Percentiles rank a stretch among this genome's conserved stretches.
phyloP scores from a whole-genome alignment of 2,329 filamentous ascomycete species.

The Botrytis cinerea region DNA sequence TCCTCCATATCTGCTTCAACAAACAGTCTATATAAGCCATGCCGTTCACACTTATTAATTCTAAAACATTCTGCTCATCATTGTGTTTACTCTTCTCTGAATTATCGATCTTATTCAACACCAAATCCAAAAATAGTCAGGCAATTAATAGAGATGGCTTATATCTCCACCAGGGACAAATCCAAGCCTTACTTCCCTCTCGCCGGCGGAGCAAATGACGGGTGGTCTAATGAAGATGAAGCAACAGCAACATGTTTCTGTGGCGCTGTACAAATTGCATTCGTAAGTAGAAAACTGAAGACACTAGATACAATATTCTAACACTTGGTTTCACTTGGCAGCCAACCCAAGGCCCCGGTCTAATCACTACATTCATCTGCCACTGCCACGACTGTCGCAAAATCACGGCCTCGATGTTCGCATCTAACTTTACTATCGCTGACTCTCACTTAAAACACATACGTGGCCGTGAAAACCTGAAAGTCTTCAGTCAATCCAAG shows the following conservation, averaged over 20 bases:
- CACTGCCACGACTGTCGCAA: conserved; percentile 64
- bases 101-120: not conserved
- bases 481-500: conserved; percentile 47
- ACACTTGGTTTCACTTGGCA: conserved; percentile 32
- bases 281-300: conserved; percentile 46
- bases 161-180: not conserved
- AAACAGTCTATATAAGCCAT: not conserved
- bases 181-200: conserved; percentile 45
- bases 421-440: conserved; percentile 56
- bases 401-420: conserved; percentile 63
- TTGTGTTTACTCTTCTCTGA: not conserved
- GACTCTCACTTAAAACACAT: conserved; percentile 50
- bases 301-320: not conserved
- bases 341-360: conserved; percentile 49
- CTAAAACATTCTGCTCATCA: not conserved
- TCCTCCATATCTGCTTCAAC: not conserved
- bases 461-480: conserved; percentile 55
- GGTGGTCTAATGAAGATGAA: conserved; percentile 49
- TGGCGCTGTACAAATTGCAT: conserved; percentile 55
- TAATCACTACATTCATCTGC: conserved; percentile 57
- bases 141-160: not conserved
- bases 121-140: too few species aligned
- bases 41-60: too few species aligned
- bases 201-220: conserved; percentile 45
- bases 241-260: conserved; percentile 62